Evolutionary conservation across 75 land plant species (phyloP), one percentile per base, ranked within the genome.

Genomic region (Gnetum montanum): DNA sequence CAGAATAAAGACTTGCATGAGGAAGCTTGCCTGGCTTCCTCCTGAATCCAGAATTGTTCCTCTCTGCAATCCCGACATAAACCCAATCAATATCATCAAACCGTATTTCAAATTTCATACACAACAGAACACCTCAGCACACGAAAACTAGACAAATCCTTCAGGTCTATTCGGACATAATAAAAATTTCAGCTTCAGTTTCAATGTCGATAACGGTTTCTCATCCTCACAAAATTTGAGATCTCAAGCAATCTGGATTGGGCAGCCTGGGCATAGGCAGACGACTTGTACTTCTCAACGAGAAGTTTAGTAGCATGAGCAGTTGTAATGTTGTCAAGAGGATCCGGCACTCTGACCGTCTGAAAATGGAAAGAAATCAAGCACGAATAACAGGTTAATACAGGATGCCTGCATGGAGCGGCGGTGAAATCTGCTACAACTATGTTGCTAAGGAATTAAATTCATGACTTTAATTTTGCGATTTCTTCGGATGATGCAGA

Each of bases 11-110:
- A 77, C 59, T 64, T 94, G 98, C 82, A 83, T 90, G 44, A 72
- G 62, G 71, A 88, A 88, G 62, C 98, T 85, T 6, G 98, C 98
- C 48, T 85, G 87, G 52, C 98, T 94, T 6, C 95, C 98, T 43
- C 79, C 81, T n/a, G 90, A 62, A 59, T 88, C 98, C 54, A 94
- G 60, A 30, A 85, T 68, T 0, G 77, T 77, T 34, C 98, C 95
- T 74, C 86, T 80, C 98, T 94, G 81, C 66, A 67, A 61, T 35
- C 37, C 10, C 10, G 37, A 10, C 37, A 6, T 35, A 10, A 35
- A 35, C 10, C 37, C 37, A 35, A 35, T 40, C 13, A 40, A 40
- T 40, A 2, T 13, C 10, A 40, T 40, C n/a, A 40, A 12, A 13
- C 43, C 15, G 10, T 16, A 8, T 13, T 13, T 16, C 43, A 40